These are phyloP conservation scores for Brassica carinata DNA, from an alignment of 345 rosid genomes.

Conservation along the genomic window DNA sequence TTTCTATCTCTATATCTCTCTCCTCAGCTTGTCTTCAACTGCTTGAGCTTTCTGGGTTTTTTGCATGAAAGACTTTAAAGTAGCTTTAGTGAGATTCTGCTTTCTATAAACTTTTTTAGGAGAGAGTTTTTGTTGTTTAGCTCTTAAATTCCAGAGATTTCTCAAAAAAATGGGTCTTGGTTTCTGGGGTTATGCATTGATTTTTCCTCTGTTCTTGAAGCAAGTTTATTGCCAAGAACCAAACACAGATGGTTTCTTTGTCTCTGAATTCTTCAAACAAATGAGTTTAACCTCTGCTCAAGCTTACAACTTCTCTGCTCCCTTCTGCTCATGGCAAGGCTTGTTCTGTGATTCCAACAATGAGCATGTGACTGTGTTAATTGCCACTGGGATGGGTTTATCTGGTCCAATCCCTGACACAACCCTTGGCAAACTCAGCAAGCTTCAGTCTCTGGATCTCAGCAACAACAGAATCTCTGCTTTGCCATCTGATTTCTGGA, in stretches of 20 bases:
- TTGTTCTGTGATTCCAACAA: slow-evolving; percentile 62
- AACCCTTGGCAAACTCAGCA: slow-evolving; percentile 87
- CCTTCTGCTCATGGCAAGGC: slow-evolving; percentile 76
- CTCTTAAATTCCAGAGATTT: slow-evolving; percentile 5
- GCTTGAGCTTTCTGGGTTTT: slow-evolving; percentile 23
- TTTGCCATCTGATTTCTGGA: slow-evolving; percentile 90
- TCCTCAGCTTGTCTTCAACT: slow-evolving; percentile 21
- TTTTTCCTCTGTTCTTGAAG: slow-evolving; percentile 61
- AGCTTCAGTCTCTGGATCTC: slow-evolving; percentile 76
- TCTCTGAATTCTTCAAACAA: slow-evolving; percentile 68
- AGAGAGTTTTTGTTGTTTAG: not conserved
- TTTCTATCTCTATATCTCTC: slow-evolving; percentile 37
- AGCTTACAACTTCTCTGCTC: slow-evolving; percentile 52
- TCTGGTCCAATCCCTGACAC: slow-evolving; percentile 78
- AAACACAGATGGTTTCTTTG: slow-evolving; percentile 80
- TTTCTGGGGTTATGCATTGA: slow-evolving; percentile 50
- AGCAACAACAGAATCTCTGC: slow-evolving; percentile 78
- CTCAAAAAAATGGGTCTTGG: slow-evolving; percentile 52
- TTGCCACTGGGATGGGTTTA: slow-evolving; percentile 63
- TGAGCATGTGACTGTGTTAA: slow-evolving; percentile 51
- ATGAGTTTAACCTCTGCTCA: slow-evolving; percentile 53
- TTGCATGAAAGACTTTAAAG: slow-evolving; percentile 18
- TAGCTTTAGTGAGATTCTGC: slow-evolving; percentile 30
- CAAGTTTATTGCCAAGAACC: slow-evolving; percentile 62
- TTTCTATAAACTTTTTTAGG: not conserved